A percentile compares a stretch with the other conserved stretches of the same genome.
Evolutionary conservation across 371 early-diverging fungal genomes (phyloP).

Genomic region (Circinella umbellata): DNA sequence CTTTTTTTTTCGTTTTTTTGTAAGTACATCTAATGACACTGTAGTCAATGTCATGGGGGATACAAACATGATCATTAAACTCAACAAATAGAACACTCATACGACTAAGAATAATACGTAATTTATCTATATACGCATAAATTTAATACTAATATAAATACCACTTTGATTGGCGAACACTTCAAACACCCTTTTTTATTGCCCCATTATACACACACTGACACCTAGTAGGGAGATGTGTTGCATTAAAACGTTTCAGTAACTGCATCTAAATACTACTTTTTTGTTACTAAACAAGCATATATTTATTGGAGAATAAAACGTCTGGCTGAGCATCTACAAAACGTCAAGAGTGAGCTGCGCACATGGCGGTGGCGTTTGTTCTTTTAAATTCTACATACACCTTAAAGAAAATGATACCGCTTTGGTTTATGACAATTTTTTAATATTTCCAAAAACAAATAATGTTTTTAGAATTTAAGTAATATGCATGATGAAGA

Average conservation of each 20-base stretch:
- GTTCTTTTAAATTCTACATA: background rate
- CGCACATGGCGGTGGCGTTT: no score
- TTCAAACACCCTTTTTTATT: no score
- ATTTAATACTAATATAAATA: background rate
- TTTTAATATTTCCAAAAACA: constrained; percentile 9
- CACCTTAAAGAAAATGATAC: background rate
- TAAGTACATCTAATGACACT: background rate
- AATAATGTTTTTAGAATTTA: background rate
- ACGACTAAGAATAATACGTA: background rate
- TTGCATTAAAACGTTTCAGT: no score
- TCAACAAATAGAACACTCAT: background rate
- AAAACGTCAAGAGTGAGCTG: no score
- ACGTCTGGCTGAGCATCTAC: no score
- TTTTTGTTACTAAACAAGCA: no score
- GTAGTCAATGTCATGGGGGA: background rate
- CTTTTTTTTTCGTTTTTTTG: no score
- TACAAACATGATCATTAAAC: background rate
- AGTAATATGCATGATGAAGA: background rate
- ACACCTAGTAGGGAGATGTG: no score
- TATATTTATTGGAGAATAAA: no score
- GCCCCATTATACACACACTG: no score
- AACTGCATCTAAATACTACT: no score
- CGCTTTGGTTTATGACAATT: background rate
- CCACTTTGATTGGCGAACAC: background rate
- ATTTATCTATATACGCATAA: background rate